These are phyloP conservation scores for Clonostachys rosea DNA, from an alignment of 2,329 filamentous ascomycete genomes.

Conservation along the genomic window DNA sequence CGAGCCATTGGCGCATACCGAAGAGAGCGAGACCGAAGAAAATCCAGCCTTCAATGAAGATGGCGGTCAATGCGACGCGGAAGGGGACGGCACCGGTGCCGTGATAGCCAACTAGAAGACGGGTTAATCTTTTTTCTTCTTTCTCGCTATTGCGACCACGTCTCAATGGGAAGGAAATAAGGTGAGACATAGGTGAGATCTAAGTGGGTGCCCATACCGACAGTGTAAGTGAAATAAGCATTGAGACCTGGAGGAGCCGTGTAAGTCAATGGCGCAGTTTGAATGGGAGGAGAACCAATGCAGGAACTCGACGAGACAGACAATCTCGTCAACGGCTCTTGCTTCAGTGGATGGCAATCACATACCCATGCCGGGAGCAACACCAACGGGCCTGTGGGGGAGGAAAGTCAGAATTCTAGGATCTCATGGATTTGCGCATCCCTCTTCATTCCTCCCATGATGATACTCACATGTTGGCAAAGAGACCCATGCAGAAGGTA, in stretches of 20 bases:
- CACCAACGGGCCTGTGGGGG: conserved; percentile 21
- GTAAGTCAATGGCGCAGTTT: background rate
- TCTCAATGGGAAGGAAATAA: no score
- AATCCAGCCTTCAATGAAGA: conserved; percentile 84
- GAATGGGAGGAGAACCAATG: no score
- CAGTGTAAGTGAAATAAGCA: conserved; percentile 78
- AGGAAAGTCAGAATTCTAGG: conserved; percentile 1
- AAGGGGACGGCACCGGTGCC: conserved; percentile 72
- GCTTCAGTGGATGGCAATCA: no score
- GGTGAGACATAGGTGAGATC: background rate
- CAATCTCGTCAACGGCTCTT: no score
- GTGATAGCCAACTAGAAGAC: conserved; percentile 60
- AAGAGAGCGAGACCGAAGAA: conserved; percentile 77
- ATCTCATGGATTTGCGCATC: background rate
- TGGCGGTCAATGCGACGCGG: conserved; percentile 72
- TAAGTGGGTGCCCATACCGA: conserved; percentile 17
- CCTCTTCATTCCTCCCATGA: no score
- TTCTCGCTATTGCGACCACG: no score
- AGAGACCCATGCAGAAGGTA: conserved; percentile 78
- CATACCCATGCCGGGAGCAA: conserved; percentile 41
- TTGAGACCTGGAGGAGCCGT: conserved; percentile 47
- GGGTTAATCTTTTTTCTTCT: conserved; percentile 2
- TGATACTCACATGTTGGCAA: conserved; percentile 63
- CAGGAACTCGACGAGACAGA: no score
- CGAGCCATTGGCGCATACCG: conserved; percentile 84